These are phyloP conservation scores for Rhodotorula mucilaginosa DNA, from an alignment of 1,284 basidiomycete species.

Conservation along the genomic window DNA sequence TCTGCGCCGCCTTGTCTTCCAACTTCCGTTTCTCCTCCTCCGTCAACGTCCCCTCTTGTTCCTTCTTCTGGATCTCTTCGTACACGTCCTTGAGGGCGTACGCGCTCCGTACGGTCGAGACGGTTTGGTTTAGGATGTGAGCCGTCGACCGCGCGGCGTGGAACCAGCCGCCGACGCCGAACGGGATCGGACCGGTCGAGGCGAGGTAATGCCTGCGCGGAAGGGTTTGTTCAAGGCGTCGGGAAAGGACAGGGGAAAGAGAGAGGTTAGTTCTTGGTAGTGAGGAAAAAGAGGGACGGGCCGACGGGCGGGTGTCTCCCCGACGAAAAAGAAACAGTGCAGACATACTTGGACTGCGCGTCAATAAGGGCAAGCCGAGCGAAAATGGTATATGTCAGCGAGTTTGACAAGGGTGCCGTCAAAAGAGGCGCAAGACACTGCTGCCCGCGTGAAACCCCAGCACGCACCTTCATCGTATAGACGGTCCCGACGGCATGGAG, in stretches of 20 bases:
- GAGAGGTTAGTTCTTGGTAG: background rate
- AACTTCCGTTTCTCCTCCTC: constrained; percentile 84
- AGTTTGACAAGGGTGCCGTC: background rate
- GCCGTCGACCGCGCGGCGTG: constrained; percentile 93
- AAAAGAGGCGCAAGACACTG: background rate
- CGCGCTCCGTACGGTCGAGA: constrained; percentile 81
- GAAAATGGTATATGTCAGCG: no score
- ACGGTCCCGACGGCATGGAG: constrained; percentile 88
- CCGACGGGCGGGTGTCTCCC: background rate
- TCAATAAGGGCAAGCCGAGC: no score
- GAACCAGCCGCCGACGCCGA: constrained; percentile 82
- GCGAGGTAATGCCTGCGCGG: constrained; percentile 63
- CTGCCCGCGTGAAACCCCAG: background rate
- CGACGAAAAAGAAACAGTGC: no score
- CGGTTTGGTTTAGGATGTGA: constrained; percentile 61
- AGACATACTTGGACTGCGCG: no score
- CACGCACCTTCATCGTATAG: constrained; percentile 75
- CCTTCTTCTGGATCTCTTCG: constrained; percentile 89
- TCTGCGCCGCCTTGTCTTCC: constrained; percentile 95
- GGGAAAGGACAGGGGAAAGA: background rate
- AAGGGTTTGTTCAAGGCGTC: no score
- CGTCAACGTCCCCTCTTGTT: constrained; percentile 72
- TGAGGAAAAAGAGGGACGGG: no score
- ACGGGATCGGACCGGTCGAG: constrained; percentile 68
- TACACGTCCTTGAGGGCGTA: constrained; percentile 93